Base-by-base conservation (phyloP, 2,329 filamentous ascomycete genomes). In the Talaromyces amestolkiae region DNA sequence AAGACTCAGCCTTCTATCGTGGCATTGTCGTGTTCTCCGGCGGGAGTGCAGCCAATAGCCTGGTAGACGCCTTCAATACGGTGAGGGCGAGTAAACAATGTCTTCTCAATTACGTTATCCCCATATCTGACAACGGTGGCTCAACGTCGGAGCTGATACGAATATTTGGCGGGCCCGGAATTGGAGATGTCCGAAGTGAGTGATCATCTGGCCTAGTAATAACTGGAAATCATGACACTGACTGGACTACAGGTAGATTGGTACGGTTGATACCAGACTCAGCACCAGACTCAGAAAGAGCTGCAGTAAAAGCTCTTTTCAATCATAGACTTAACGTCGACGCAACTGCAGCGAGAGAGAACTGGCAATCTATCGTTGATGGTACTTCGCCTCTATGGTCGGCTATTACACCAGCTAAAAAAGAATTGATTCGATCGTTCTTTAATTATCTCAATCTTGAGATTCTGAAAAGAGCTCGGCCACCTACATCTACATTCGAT, bases 121-220 rank as follows among this genome's bases (percentile, higher is more conserved):
- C 94, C 41, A 97, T 97, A 75, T 95, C 91, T 69, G 94, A 98
- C 79, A 98, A 98, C 78, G 94, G 94, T 58, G 94, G 94, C 45
- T 96, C 91, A 71, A 96, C 93, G 2, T 96, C 92, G 53, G 94
- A 98, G 80, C 82, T 97, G 72, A 96, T 97, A 70, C 86, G 95
- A 41, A 93, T 98, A 41, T 95, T 98, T 79, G 95, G 94, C 15
- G 95, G 95, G 1, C 94, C 94, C 69, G 94, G 94, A 2, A 84
- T 93, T 72, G 91, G 91, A 64, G 91, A 93, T 79, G 86, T 93
- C 31, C 83, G 91, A 75, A 91, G 89, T 90, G 80, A 69, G 85
- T 79, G 5, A 9, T 17, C 33, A 37, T 56, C n/a, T 31, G 27
- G 27, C 27, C 27, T 31, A 13, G 53, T 27, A 13, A 41, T 15